Base-by-base conservation (phyloP, 1,284 basidiomycete species). In the Sphagnurus paluster region DNA sequence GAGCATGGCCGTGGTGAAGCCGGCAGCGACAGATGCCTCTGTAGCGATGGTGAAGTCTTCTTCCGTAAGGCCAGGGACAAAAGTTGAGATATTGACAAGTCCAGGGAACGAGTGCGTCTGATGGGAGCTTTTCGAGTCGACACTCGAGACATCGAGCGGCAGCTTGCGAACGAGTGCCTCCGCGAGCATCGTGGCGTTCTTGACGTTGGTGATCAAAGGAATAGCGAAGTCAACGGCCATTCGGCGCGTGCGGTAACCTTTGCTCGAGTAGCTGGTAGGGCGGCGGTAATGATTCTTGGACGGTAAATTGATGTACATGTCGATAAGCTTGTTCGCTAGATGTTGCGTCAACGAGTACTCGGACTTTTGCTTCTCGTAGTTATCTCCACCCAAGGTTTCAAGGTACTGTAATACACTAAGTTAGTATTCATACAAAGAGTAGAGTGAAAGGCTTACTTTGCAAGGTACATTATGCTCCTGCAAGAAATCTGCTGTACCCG, bases 191-290 rank as follows among this genome's bases (percentile, higher is more conserved):
- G 99, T 99, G 53, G 97, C 97, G 64, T 94, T 95, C 77, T 99
- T 99, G 72, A 99, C 90, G 66, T 99, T 99, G 49, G 96, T 99
- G 66, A 99, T 94, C 44, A 99, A 77, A 0, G 97, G 96, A 29
- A 99, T 87, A 24, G 94, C 95, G 62, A 96, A 98, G 70, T 99
- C 96, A 54, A 99, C 96, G n/a, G 97, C 96, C 90, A 98, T 95
- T 55, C 96, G 90, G 65, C 97, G 90, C 24, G 94, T 96, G 53
- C 86, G 84, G 70, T 99, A 99, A 9, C 96, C 97, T 69, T 97
- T 96, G 65, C 93, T 98, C 46, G 93, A 86, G 67, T 98, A 99
- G 67, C 89, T 96, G 11, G 94, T 94, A 7, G 96, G 96, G 37
- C 97, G 90, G 53, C 97, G 90, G 70, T 94, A 99, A 64, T 95